Evolutionary conservation across 2,329 filamentous ascomycete species (phyloP), one percentile per base, ranked within the genome.

Genomic region (Nigrospora oryzae): DNA sequence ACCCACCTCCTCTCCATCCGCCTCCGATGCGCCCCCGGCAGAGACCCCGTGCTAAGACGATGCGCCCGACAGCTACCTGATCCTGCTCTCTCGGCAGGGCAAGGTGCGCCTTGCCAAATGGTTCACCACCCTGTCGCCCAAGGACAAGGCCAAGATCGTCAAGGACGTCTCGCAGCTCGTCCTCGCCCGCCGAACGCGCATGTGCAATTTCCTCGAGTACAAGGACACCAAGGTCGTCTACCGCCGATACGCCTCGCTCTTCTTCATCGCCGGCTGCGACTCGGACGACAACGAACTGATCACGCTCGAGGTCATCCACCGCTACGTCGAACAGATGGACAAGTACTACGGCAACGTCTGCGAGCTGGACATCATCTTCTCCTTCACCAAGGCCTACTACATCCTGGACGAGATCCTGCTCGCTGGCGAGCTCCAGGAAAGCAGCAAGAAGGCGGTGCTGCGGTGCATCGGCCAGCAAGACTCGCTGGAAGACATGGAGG

Each of bases 321-420:
- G 93, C 69, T 98, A 98, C 65, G 93, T 98, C 62, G 93, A 98
- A 69, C 93, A 98, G 71, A 98, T 98, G 93, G 93, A 98, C 77
- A 98, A 98, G 68, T 98, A 98, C 74, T 98, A 97, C 67, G 93
- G 93, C 67, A 98, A 98, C 66, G 93, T 98, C 48, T 98, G 93
- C 82, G 93, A 98, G 72, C 80, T 98, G 53, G 90, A 97, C 66
- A 96, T 97, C 69, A 98, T 98, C 66, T 98, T 98, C 79, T 97
- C 95, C 65, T 98, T 98, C 67, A 95, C 95, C 57, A 98, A 98
- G 69, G 93, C 93, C 48, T 98, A 98, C 69, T 98, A 97, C 69
- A 98, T 98, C 56, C 81, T 98, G 39, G 93, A 98, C 64, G 93
- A 98, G 70, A 78, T 98, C 50, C 75, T 98, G 53, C 75, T 98